Percentiles rank a stretch among this genome's conserved stretches.
Evolutionary conservation across 1,284 basidiomycete species (phyloP).

Genomic region (Moesziomyces aphidis): DNA sequence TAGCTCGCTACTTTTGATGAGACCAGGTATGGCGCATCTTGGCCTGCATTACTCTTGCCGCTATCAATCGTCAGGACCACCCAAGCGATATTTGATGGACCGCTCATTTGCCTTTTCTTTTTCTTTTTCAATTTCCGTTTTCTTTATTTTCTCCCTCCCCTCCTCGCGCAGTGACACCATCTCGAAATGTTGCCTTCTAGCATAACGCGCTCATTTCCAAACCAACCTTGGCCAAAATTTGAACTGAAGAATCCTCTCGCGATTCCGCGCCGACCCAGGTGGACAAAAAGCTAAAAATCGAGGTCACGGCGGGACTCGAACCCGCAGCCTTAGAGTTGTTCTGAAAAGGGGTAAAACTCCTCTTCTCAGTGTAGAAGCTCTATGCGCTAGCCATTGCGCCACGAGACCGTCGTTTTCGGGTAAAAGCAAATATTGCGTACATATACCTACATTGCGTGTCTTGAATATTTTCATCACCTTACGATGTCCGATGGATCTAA

Average conservation of each 20-base stretch:
- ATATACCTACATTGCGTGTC: no score
- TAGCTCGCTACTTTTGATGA: no score
- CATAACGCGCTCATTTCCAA: conserved; percentile 4
- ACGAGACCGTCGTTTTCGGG: conserved; percentile 24
- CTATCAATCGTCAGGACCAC: no score
- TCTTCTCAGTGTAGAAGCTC: conserved; percentile 27
- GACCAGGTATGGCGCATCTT: no score
- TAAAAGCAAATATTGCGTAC: background rate
- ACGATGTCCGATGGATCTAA: no score
- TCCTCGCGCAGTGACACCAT: background rate
- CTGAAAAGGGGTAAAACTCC: background rate
- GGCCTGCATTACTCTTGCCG: no score
- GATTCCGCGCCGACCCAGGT: no score
- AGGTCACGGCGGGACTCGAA: conserved; percentile 53
- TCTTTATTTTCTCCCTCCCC: background rate
- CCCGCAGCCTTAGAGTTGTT: conserved; percentile 52
- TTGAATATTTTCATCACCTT: no score
- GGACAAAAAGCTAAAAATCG: no score
- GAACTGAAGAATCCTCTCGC: conserved; percentile 5
- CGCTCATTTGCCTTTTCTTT: no score
- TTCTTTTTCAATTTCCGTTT: no score
- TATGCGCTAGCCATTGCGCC: conserved; percentile 58
- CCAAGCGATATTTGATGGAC: no score
- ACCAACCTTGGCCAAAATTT: conserved; percentile 15
- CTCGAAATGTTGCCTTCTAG: background rate